phyloP scores from a whole-genome alignment of 116 monocot species.

The Dioscorea cayenensis region DNA sequence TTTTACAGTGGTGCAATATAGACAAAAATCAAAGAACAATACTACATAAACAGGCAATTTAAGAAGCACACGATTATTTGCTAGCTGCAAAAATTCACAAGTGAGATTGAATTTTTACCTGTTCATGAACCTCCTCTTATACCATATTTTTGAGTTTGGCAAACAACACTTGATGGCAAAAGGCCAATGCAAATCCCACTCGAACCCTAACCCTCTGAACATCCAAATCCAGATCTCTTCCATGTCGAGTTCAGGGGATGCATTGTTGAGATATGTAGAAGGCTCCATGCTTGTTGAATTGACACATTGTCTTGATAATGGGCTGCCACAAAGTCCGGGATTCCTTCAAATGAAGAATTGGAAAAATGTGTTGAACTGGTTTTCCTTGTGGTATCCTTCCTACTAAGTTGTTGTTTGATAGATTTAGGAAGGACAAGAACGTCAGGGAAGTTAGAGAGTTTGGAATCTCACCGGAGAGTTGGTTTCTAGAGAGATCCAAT shows the following conservation, averaged over 20 bases:
- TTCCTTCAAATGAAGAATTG: constrained; percentile 35
- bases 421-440: constrained; percentile 56
- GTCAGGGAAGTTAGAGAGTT: constrained; percentile 25
- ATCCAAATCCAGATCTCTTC: constrained; percentile 5
- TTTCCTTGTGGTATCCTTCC: constrained; percentile 41
- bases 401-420: constrained; percentile 50
- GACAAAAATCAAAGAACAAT: too few relatives aligned
- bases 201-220: constrained; percentile 13
- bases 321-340: constrained; percentile 45
- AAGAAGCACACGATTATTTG: too few relatives aligned
- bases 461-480: constrained; percentile 9
- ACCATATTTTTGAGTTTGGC: too few relatives aligned
- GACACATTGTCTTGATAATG: constrained; percentile 28
- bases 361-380: constrained; percentile 57
- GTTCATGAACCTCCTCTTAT: too few relatives aligned
- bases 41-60: too few relatives aligned
- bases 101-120: too few relatives aligned
- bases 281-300: neutral
- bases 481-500: constrained; percentile 36
- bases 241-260: neutral
- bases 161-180: neutral
- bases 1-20: too few relatives aligned
- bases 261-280: neutral
- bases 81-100: too few relatives aligned
- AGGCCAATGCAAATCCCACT: constrained; percentile 15